phyloP scores from a whole-genome alignment of 306 rosid species.

The Oemleria cerasiformis region DNA sequence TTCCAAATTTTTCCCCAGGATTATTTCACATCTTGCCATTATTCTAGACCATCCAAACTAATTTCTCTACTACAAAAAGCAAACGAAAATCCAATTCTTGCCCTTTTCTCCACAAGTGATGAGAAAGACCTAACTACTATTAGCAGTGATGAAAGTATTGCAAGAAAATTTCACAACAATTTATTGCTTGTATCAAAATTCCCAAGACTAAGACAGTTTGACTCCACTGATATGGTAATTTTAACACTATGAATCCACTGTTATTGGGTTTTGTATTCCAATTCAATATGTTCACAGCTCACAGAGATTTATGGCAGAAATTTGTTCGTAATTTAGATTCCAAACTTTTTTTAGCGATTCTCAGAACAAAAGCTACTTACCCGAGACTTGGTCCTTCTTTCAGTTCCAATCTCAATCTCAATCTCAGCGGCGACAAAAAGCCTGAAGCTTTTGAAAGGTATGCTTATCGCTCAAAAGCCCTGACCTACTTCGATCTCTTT shows the following conservation, averaged over 20 bases:
- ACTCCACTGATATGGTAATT: neutral
- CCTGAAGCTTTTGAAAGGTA: neutral
- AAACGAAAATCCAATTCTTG: neutral
- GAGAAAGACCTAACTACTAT: neutral
- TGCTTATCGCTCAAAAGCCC: neutral
- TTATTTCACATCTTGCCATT: neutral
- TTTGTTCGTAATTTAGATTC: neutral
- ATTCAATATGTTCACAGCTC: neutral
- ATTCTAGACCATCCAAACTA: neutral
- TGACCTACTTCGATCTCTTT: neutral
- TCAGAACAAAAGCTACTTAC: constrained; percentile 10
- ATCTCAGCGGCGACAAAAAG: neutral
- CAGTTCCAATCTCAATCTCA: neutral
- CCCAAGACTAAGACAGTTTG: neutral
- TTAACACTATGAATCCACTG: neutral
- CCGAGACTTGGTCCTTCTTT: neutral
- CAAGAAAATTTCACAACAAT: neutral
- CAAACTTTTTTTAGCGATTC: neutral
- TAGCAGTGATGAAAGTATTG: neutral
- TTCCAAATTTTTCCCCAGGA: too few species aligned
- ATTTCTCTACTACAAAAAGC: neutral
- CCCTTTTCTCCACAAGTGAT: neutral
- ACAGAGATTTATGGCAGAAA: neutral
- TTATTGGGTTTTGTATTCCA: neutral
- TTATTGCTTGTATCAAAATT: neutral